Conservation (phyloP, 2,329 filamentous ascomycete species). For the Pseudogymnoascus sp. region DNA sequence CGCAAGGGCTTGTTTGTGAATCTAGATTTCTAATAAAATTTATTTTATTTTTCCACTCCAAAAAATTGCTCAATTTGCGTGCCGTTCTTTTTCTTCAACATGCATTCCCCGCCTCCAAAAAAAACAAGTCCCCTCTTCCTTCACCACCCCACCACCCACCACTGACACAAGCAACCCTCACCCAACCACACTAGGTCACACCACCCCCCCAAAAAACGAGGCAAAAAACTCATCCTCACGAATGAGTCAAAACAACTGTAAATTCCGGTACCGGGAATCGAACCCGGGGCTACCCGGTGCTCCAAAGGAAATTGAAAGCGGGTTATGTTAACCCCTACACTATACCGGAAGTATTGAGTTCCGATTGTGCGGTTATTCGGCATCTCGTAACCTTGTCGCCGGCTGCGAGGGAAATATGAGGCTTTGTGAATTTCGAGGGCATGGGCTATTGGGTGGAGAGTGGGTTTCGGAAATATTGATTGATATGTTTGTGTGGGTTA, state of each 20-base stretch:
- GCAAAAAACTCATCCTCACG: background rate
- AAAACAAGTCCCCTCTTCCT: too few species aligned
- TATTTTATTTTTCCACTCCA: background rate
- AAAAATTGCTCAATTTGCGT: too few species aligned
- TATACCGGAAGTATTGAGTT: slow-evolving; percentile 10
- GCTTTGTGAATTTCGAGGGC: too few species aligned
- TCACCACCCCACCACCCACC: background rate
- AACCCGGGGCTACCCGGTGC: slow-evolving; percentile 12
- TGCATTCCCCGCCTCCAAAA: too few species aligned
- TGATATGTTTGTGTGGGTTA: slow-evolving; percentile 18
- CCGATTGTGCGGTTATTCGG: background rate
- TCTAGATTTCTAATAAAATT: background rate
- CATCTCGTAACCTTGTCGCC: background rate
- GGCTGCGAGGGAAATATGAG: too few species aligned
- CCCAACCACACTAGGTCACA: background rate
- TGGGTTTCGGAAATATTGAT: too few species aligned
- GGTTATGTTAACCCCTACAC: slow-evolving; percentile 14
- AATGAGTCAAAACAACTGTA: background rate
- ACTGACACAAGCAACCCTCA: background rate
- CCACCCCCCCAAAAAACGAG: background rate
- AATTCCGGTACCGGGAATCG: slow-evolving; percentile 14
- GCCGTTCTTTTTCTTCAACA: too few species aligned
- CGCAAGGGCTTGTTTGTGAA: background rate
- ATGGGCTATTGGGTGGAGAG: too few species aligned
- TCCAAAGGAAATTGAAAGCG: slow-evolving; percentile 9